Evolutionary conservation across 495 filamentous ascomycete genomes (phyloP).

Genomic region (Annulohypoxylon nitens): DNA sequence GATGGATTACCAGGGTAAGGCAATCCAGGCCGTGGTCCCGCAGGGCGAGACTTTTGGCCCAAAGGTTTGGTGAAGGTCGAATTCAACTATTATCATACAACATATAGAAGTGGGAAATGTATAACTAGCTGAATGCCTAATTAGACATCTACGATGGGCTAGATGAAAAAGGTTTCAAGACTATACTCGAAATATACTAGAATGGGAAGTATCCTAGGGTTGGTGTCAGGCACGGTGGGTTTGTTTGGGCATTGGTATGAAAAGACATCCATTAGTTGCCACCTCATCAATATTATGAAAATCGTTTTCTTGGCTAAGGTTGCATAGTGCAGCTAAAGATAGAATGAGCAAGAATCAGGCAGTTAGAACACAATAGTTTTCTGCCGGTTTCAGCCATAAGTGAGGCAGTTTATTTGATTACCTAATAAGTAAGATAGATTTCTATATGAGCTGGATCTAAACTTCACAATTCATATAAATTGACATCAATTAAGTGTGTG

Average conservation of each 20-base stretch:
- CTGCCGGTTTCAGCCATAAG: no score
- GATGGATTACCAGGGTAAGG: slow-evolving; percentile 65
- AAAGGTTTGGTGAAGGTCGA: slow-evolving; percentile 52
- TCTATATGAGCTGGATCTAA: no score
- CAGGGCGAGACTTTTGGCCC: slow-evolving; percentile 73
- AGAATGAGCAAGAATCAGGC: background rate
- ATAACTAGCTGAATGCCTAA: background rate
- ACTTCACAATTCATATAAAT: no score
- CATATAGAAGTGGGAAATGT: background rate
- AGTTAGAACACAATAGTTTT: no score
- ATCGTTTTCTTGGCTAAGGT: background rate
- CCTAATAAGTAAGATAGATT: no score
- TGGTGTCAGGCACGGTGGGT: background rate
- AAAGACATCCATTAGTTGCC: background rate
- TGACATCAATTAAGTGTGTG: no score
- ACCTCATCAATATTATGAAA: background rate
- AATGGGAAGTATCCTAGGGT: background rate
- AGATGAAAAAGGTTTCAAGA: background rate
- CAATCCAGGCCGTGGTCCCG: slow-evolving; percentile 62
- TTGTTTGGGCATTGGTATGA: background rate
- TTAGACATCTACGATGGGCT: background rate
- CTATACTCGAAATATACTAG: background rate
- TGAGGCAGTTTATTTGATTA: no score
- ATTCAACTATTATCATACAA: background rate
- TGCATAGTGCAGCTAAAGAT: no score